Base-by-base conservation (phyloP, 139 green algal genomes). In the Coelastrella sp. region DNA sequence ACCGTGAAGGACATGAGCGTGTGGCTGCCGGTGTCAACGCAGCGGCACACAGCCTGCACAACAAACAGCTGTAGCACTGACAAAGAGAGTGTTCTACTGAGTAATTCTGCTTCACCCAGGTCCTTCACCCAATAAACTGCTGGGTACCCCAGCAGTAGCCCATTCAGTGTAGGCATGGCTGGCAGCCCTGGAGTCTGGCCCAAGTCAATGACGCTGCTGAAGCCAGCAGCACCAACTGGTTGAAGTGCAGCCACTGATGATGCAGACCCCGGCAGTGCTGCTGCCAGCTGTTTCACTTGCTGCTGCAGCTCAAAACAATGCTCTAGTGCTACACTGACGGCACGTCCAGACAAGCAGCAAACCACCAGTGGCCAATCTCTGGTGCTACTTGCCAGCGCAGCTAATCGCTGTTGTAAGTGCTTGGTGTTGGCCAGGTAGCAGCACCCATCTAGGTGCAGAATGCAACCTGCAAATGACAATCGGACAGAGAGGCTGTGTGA, bases 111-210 rank as follows among this genome's bases (percentile, higher is more conserved):
- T 70, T 92, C 89, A 0, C 86, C 57, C 20, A 72, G 10, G 66
- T 70, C 65, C 9, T 80, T 10, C 20, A 96, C 89, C 58, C 88
- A 73, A 83, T 97, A 97, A 10, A 95, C 88, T 4, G 92, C 89
- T 15, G 95, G 95, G 65, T 97, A 97, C 27, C 94, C 94, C 79
- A 97, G 90, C 82, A 97, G 91, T 83, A 92, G 94, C 56, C 95
- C 95, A 80, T 95, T 95, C 6, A 96, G 79, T 9, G 95, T 97
- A 8, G 95, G 95, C 88, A 96, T 90, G 61, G 89, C 83, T 11
- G 91, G 93, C 24, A 92, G 72, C 4, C 89, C 90, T 6, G 56
- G 65, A 9, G 93, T 24, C 25, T 24, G 11, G 12, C 25, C 20
- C 25, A 73, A 8, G 6, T 85, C 79, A 9, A 73, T 9, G 7